phyloP scores from a whole-genome alignment of 2,329 filamentous ascomycete genomes.

The Fusarium anthophilum region DNA sequence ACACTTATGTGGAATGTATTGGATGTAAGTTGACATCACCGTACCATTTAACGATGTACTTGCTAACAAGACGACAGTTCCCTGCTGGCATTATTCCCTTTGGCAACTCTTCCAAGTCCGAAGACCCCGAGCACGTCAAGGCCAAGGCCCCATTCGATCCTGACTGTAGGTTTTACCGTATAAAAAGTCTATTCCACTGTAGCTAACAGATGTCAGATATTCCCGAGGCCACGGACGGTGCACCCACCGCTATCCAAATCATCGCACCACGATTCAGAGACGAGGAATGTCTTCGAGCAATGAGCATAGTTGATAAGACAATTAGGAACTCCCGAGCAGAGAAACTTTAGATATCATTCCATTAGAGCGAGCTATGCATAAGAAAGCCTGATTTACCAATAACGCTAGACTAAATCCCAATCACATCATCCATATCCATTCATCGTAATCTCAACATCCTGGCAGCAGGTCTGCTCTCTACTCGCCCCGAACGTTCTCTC shows the following conservation, averaged over 20 bases:
- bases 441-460: background rate
- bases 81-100: constrained; percentile 37
- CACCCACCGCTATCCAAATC: constrained; percentile 30
- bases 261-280: constrained; percentile 33
- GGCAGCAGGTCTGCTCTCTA: background rate
- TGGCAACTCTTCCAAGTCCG: constrained; percentile 24
- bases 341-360: background rate
- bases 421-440: fast-evolving
- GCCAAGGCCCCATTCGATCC: constrained; percentile 27
- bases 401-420: background rate
- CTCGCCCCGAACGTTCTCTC: background rate
- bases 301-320: constrained; percentile 28
- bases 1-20: constrained; percentile 41
- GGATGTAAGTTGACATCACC: constrained; percentile 1
- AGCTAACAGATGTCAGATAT: constrained; percentile 12
- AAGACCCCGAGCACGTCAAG: constrained; percentile 18
- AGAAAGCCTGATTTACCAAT: background rate
- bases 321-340: background rate
- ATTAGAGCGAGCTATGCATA: too few relatives aligned
- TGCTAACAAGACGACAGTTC: constrained; percentile 10
- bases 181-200: fast-evolving
- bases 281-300: constrained; percentile 36
- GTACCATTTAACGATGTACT: fast-evolving
- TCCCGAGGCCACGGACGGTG: constrained; percentile 26
- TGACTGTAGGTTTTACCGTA: constrained; percentile 12